phyloP scores from a whole-genome alignment of 441 rosid genomes.

The Euphorbia schlechtendalii region DNA sequence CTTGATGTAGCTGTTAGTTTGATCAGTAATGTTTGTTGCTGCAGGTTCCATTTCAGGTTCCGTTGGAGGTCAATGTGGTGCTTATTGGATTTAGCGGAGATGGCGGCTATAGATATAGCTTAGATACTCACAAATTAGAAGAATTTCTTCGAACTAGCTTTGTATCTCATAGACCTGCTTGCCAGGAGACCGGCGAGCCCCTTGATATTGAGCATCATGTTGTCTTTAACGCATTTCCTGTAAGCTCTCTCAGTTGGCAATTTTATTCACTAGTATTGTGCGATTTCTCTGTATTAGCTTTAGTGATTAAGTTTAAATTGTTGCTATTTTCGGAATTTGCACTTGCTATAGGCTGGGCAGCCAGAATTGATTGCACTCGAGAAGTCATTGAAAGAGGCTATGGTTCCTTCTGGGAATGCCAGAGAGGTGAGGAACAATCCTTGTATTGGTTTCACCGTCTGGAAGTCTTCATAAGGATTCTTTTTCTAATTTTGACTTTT shows the following conservation, averaged over 20 bases:
- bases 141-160: constrained; percentile 72
- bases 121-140: constrained; percentile 69
- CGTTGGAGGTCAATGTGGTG: constrained; percentile 84
- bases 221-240: constrained; percentile 71
- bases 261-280: not conserved
- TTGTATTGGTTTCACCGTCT: not conserved
- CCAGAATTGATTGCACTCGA: constrained; percentile 84
- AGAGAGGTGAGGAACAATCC: constrained; percentile 52
- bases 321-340: constrained; percentile 3
- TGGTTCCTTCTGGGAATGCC: constrained; percentile 79
- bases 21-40: not conserved
- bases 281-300: not conserved
- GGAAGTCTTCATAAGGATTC: not conserved
- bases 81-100: constrained; percentile 80
- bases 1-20: not conserved
- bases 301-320: not conserved
- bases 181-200: constrained; percentile 84
- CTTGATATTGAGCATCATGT: constrained; percentile 86
- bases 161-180: constrained; percentile 73
- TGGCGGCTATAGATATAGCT: constrained; percentile 70
- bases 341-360: constrained; percentile 59
- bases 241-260: constrained; percentile 21
- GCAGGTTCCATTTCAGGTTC: constrained; percentile 98
- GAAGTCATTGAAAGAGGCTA: constrained; percentile 73
- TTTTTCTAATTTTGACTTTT: not conserved